phyloP scores from a whole-genome alignment of 179 eudicot genomes.

The Sideroxylon spinosum region DNA sequence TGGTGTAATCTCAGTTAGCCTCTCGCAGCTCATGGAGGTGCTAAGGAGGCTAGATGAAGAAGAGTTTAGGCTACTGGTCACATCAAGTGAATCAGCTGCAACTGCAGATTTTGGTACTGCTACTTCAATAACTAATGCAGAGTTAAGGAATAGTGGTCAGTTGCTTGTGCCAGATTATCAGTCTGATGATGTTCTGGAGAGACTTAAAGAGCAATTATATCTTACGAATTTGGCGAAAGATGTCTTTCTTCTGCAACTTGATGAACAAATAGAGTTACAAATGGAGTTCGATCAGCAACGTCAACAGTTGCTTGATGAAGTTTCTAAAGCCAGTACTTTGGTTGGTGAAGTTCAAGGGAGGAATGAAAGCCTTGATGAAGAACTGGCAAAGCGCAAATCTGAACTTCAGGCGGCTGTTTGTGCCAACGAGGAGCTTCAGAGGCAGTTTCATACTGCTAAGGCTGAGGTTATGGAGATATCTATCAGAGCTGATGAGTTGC shows the following conservation, averaged over 20 bases:
- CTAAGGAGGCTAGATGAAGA: constrained; percentile 48
- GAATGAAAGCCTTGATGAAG: constrained; percentile 46
- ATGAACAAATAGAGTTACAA: constrained; percentile 40
- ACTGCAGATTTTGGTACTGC: constrained; percentile 4
- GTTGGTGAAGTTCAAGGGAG: constrained; percentile 38
- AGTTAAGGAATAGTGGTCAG: neutral
- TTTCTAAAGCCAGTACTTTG: constrained; percentile 32
- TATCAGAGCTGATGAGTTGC: constrained; percentile 49
- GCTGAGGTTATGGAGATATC: constrained; percentile 43
- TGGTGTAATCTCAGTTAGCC: constrained; percentile 30
- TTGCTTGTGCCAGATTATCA: constrained; percentile 15
- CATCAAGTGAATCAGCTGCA: constrained; percentile 33
- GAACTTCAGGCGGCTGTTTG: constrained; percentile 46
- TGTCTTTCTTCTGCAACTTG: constrained; percentile 41
- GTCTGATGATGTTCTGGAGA: constrained; percentile 33
- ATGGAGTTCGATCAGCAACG: constrained; percentile 24
- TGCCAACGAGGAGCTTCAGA: constrained; percentile 48
- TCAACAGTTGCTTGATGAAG: constrained; percentile 34
- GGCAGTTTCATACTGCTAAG: constrained; percentile 38
- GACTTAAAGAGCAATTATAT: constrained; percentile 62
- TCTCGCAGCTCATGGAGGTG: constrained; percentile 50
- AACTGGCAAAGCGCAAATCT: constrained; percentile 57
- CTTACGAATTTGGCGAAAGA: constrained; percentile 50
- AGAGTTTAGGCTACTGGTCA: constrained; percentile 46
- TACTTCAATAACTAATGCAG: constrained; percentile 1